Evolutionary conservation across 176 grass and related monocot genomes (phyloP).

Genomic region (Zizania latifolia): DNA sequence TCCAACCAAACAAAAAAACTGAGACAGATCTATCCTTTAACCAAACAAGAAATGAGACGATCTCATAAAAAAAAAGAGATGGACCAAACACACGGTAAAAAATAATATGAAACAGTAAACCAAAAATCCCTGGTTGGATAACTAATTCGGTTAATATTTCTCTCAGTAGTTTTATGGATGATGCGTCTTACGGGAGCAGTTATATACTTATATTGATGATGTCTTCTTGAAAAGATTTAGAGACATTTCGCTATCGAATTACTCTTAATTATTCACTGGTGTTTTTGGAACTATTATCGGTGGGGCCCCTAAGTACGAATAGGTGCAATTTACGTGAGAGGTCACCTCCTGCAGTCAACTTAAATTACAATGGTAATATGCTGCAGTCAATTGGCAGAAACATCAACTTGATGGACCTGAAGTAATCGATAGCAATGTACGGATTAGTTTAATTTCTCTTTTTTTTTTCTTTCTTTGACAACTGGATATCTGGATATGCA

Average conservation of each 20-base stretch:
- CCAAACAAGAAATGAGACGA: too few relatives aligned
- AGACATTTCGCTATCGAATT: background rate
- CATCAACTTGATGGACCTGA: background rate
- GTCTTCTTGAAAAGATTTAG: background rate
- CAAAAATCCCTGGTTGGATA: background rate
- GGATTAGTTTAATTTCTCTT: background rate
- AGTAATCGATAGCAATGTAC: background rate
- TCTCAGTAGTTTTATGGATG: background rate
- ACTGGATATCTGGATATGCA: background rate
- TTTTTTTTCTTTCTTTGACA: background rate
- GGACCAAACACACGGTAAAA: too few relatives aligned
- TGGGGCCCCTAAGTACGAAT: background rate
- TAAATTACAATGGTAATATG: background rate
- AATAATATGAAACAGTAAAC: background rate
- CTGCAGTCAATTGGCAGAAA: background rate
- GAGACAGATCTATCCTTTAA: too few relatives aligned
- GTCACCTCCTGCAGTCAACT: background rate
- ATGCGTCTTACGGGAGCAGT: background rate
- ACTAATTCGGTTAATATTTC: background rate
- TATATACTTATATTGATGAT: background rate
- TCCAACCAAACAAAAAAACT: too few relatives aligned
- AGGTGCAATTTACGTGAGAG: background rate
- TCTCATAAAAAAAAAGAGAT: too few relatives aligned
- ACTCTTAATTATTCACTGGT: background rate
- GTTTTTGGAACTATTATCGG: conserved; percentile 1